A percentile compares a stretch with the other conserved stretches of the same genome.
Conservation (phyloP, 495 filamentous ascomycete genomes). For the Sordaria brevicollis region DNA sequence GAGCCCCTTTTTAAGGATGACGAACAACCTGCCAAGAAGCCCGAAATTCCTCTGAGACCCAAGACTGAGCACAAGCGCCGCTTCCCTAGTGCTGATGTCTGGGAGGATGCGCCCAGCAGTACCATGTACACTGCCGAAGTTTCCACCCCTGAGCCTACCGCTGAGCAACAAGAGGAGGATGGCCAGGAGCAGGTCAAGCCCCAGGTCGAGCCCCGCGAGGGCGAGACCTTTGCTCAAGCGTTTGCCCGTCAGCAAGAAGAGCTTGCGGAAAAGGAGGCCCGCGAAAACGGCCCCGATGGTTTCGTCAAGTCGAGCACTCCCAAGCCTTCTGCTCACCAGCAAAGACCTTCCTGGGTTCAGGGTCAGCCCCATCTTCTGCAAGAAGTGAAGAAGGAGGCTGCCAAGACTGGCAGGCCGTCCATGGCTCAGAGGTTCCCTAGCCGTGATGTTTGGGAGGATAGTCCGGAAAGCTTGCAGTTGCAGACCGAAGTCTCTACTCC, state of each 20-base stretch:
- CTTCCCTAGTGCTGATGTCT: slow-evolving; percentile 91
- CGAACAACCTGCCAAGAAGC: slow-evolving; percentile 40
- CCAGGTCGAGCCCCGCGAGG: slow-evolving; percentile 20
- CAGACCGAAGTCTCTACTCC: slow-evolving; percentile 65
- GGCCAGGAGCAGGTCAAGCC: slow-evolving; percentile 19
- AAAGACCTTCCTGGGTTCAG: slow-evolving; percentile 35
- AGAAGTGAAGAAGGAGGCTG: slow-evolving; percentile 24
- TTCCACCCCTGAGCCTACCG: slow-evolving; percentile 59
- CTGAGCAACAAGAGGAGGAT: slow-evolving; percentile 45
- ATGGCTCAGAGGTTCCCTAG: slow-evolving; percentile 78
- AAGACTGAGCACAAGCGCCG: slow-evolving; percentile 56
- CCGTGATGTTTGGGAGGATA: slow-evolving; percentile 94
- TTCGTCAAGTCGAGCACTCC: slow-evolving; percentile 22
- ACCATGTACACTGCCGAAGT: slow-evolving; percentile 76
- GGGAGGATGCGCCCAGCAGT: slow-evolving; percentile 93
- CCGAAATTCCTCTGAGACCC: slow-evolving; percentile 34
- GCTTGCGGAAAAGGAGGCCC: slow-evolving; percentile 39
- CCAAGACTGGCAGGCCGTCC: slow-evolving; percentile 27
- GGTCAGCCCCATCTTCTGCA: slow-evolving; percentile 30
- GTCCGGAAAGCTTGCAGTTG: slow-evolving; percentile 70
- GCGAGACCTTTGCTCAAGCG: slow-evolving; percentile 40
- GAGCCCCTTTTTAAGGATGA: slow-evolving; percentile 92
- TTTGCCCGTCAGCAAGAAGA: slow-evolving; percentile 46
- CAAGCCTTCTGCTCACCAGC: slow-evolving; percentile 31
- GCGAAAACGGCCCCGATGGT: slow-evolving; percentile 23